Base-by-base conservation (phyloP, 495 filamentous ascomycete genomes). In the Podospora australis region DNA sequence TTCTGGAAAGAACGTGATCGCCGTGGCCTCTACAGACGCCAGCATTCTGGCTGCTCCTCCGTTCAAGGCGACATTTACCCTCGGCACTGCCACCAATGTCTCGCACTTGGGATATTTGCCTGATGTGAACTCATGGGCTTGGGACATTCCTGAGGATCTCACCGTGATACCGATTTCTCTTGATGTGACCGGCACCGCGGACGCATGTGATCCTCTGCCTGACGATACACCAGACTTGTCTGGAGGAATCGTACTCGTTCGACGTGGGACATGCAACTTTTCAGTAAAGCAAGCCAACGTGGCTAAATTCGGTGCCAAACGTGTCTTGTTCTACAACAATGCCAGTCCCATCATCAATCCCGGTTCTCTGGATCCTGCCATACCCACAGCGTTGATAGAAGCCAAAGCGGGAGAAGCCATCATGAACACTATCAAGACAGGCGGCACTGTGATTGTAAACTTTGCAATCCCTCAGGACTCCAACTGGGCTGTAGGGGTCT, bases 171-270 rank as follows among this genome's bases (percentile, higher is more conserved):
- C 60, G 6, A 35, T 64, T 3, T 59, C 58, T 5, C 46, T 60
- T 13, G 52, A 66, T 29, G 34, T 48, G 0, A 43, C 35, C 17
- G 47, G 45, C 30, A 14, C 51, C 8, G 49, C 47, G 4, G 53
- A 62, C 9, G 63, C 56, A 3, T 66, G 63, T 35, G 22, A 24
- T 0, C 49, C 56, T 1, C 40, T 63, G 11, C 60, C 58, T 2
- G 39, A 38, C n/a, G 36, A 30, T 26, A 64, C 60, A 8, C 52
- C 72, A 0, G 62, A 68, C 49, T 56, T 76, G 23, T 60, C 65
- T 3, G 44, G 47, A 4, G 64, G 66, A 24, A 56, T 77, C 32
- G 67, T 63, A 25, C 54, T 75, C 10, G 62, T 72, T 19, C 62
- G 63, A 19, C 56, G 56, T 2, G 69, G 69, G 35, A 57, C 45